These are phyloP conservation scores for Penicillium sp. DNA, from an alignment of 2,329 filamentous ascomycete genomes.

Conservation along the genomic window DNA sequence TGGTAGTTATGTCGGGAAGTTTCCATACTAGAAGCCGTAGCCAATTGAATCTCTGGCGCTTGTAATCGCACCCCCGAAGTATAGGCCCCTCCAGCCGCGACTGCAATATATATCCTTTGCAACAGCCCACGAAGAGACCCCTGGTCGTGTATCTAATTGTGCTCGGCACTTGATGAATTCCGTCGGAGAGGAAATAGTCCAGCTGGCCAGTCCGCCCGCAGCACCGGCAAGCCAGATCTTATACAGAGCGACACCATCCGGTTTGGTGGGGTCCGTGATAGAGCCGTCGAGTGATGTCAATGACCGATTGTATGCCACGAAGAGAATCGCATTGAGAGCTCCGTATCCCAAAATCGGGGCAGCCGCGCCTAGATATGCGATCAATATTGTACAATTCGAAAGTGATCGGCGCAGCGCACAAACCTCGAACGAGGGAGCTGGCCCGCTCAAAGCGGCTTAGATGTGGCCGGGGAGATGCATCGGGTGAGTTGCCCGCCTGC, in stretches of 20 bases:
- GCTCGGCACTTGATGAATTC: constrained; percentile 87
- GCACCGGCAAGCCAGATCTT: constrained; percentile 77
- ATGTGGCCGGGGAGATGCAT: constrained; percentile 22
- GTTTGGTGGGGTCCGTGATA: constrained; percentile 43
- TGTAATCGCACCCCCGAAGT: constrained; percentile 75
- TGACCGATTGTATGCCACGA: constrained; percentile 85
- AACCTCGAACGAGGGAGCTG: constrained; percentile 40
- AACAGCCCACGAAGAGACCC: constrained; percentile 60
- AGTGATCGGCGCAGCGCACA: constrained; percentile 5
- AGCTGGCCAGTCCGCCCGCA: constrained; percentile 76
- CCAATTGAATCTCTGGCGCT: constrained; percentile 79
- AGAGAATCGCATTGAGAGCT: constrained; percentile 83
- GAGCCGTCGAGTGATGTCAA: constrained; percentile 55
- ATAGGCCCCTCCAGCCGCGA: constrained; percentile 66
- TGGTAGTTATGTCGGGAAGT: constrained; percentile 4
- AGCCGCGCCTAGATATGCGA: constrained; percentile 58
- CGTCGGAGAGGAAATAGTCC: constrained; percentile 79
- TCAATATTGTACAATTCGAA: constrained; percentile 3
- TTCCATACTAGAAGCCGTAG: constrained; percentile 81
- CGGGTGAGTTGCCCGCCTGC: constrained; percentile 56
- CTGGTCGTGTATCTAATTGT: constrained; percentile 55
- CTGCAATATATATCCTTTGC: constrained; percentile 56
- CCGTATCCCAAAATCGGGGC: constrained; percentile 87
- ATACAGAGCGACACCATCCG: constrained; percentile 50
- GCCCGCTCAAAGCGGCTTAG: constrained; percentile 33